These are phyloP conservation scores for Eucalyptus coolabah DNA, from an alignment of 345 rosid genomes.

Conservation along the genomic window DNA sequence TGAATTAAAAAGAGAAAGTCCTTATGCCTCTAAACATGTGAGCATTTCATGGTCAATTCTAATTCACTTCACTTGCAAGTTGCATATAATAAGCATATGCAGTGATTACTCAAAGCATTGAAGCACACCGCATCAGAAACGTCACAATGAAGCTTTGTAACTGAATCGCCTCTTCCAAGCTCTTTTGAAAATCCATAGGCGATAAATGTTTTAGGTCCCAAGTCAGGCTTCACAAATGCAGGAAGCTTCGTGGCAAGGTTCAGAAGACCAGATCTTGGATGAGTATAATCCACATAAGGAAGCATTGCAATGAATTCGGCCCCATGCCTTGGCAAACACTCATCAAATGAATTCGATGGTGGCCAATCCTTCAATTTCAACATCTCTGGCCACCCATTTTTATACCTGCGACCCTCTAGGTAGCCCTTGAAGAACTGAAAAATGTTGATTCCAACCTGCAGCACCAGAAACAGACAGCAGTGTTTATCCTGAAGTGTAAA, in stretches of 20 bases:
- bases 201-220: slow-evolving; percentile 61
- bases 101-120: background rate
- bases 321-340: slow-evolving; percentile 47
- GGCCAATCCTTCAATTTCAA: slow-evolving; percentile 61
- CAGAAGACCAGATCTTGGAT: slow-evolving; percentile 31
- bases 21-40: background rate
- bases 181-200: slow-evolving; percentile 33
- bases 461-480: background rate
- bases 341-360: slow-evolving; percentile 35
- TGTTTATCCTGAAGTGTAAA: background rate
- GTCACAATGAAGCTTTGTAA: slow-evolving; percentile 45
- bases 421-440: slow-evolving; percentile 43
- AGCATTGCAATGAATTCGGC: slow-evolving; percentile 38
- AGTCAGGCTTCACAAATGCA: slow-evolving; percentile 34
- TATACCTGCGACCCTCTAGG: slow-evolving; percentile 27
- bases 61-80: background rate
- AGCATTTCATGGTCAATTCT: background rate
- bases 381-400: slow-evolving; percentile 41
- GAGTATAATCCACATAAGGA: slow-evolving; percentile 38
- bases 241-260: slow-evolving; percentile 50
- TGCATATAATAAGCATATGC: background rate
- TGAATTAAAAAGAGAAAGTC: background rate
- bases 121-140: slow-evolving; percentile 42
- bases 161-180: slow-evolving; percentile 56
- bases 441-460: slow-evolving; percentile 41